phyloP scores from a whole-genome alignment of 345 rosid species.

The Eucalyptus marginata region DNA sequence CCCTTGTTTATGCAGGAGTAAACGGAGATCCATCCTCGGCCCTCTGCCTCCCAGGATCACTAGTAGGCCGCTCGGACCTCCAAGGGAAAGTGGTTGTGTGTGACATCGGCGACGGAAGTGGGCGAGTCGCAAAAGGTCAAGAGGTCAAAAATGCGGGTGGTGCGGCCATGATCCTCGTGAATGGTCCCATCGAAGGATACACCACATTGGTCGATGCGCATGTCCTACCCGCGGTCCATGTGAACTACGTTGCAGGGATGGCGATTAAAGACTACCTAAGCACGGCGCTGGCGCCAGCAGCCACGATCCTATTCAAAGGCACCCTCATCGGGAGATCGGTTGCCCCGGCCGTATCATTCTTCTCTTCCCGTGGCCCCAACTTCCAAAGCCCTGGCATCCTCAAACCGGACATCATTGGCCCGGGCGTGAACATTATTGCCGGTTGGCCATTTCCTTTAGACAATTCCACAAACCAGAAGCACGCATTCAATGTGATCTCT shows the following conservation, averaged over 20 bases:
- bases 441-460: constrained; percentile 15
- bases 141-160: constrained; percentile 22
- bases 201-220: constrained; percentile 10
- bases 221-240: constrained; percentile 4
- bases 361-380: constrained; percentile 45
- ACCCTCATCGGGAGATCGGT: constrained; percentile 3
- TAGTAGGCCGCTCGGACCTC: constrained; percentile 1
- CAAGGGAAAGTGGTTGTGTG: constrained; percentile 24
- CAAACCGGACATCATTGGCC: constrained; percentile 35
- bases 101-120: constrained; percentile 15
- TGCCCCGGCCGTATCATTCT: constrained; percentile 24
- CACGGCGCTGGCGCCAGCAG: constrained; percentile 3
- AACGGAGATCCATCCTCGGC: constrained; percentile 5
- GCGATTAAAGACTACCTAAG: constrained; percentile 14
- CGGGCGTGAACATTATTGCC: constrained; percentile 19
- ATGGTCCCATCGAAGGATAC: constrained; percentile 8
- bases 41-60: constrained; percentile 8
- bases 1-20: constrained; percentile 30
- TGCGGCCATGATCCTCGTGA: constrained; percentile 10
- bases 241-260: constrained; percentile 6
- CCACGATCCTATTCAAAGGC: constrained; percentile 3
- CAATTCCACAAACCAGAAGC: background rate
- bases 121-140: constrained; percentile 10
- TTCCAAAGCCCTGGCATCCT: constrained; percentile 20
- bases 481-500: constrained; percentile 15